Evolutionary conservation across 495 filamentous ascomycete genomes (phyloP).

Genomic region (Penicillium taxi): DNA sequence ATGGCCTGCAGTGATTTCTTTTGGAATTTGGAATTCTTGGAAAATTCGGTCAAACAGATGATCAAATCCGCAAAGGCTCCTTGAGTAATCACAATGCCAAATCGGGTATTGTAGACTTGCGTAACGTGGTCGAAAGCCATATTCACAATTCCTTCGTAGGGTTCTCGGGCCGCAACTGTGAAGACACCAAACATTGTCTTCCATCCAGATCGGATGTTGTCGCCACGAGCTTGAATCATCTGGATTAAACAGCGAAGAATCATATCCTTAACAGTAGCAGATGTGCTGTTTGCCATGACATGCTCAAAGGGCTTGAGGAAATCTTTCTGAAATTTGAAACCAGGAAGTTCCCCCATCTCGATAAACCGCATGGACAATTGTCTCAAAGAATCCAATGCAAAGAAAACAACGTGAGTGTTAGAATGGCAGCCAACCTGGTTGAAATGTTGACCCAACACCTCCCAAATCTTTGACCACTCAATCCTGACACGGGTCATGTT

Average conservation of each 20-base stretch:
- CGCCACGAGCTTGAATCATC: slow-evolving; percentile 94
- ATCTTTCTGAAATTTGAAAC: slow-evolving; percentile 99
- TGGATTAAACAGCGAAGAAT: slow-evolving; percentile 93
- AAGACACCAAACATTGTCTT: slow-evolving; percentile 99
- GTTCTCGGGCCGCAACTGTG: slow-evolving; percentile 87
- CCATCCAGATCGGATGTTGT: slow-evolving; percentile 97
- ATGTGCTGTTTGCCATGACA: slow-evolving; percentile 85
- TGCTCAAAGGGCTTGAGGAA: slow-evolving; percentile 98
- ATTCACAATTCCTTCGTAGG: slow-evolving; percentile 91
- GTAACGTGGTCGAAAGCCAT: slow-evolving; percentile 93
- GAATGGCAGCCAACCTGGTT: slow-evolving; percentile 93
- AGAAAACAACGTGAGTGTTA: slow-evolving; percentile 94
- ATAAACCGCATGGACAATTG: slow-evolving; percentile 98
- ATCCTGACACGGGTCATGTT: slow-evolving; percentile 98
- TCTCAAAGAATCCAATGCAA: slow-evolving; percentile 87
- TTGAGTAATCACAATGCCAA: slow-evolving; percentile 91
- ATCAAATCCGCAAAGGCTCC: slow-evolving; percentile 94
- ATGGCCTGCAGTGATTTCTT: slow-evolving; percentile 97
- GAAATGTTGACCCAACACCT: slow-evolving; percentile 92
- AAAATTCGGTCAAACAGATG: slow-evolving; percentile 94
- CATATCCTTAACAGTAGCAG: slow-evolving; percentile 95
- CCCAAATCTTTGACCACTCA: slow-evolving; percentile 97
- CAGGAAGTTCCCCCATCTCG: slow-evolving; percentile 94
- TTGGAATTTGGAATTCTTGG: slow-evolving; percentile 95
- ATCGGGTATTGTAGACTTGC: slow-evolving; percentile 97